Evolutionary conservation across 1,139 yeast genomes (phyloP).

Genomic region (Geotrichum bryndzae): DNA sequence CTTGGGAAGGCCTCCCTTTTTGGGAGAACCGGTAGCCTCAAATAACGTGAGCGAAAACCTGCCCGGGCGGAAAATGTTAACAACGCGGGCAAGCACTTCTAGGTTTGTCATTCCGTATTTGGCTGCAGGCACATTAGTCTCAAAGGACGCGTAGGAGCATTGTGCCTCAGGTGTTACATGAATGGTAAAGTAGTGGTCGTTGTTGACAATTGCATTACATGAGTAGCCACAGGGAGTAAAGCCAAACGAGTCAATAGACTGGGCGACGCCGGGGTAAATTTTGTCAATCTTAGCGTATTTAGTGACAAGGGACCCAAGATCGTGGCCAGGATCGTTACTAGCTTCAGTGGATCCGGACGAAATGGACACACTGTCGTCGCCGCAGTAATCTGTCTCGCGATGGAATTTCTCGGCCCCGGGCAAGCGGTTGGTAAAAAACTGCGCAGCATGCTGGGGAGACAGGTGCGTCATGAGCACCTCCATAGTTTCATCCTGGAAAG

Average conservation of each 20-base stretch:
- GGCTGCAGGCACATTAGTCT: conserved; percentile 65
- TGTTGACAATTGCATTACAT: conserved; percentile 67
- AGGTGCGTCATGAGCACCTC: conserved; percentile 91
- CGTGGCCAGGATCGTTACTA: conserved; percentile 66
- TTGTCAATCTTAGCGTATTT: conserved; percentile 53
- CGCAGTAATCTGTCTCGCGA: conserved; percentile 35
- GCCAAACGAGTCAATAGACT: conserved; percentile 70
- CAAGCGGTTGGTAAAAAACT: conserved; percentile 54
- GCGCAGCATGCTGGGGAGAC: conserved; percentile 50
- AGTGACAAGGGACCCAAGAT: conserved; percentile 65
- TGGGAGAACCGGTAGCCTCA: conserved; percentile 28
- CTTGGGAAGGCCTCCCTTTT: neutral
- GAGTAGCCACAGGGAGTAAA: conserved; percentile 97
- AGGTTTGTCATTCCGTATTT: conserved; percentile 42
- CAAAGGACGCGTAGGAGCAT: conserved; percentile 95
- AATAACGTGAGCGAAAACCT: conserved; percentile 71
- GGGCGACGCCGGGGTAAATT: conserved; percentile 42
- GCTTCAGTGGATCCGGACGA: conserved; percentile 19
- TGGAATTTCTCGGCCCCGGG: conserved; percentile 34
- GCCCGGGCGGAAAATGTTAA: conserved; percentile 65
- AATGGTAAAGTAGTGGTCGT: conserved; percentile 69
- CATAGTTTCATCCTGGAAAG: conserved; percentile 62
- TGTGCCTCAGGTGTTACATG: conserved; percentile 93
- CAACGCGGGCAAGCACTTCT: conserved; percentile 49
- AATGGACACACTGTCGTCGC: conserved; percentile 13